Evolutionary conservation across 2,329 filamentous ascomycete genomes (phyloP), one percentile per base, ranked within the genome.

Genomic region (Arachnopeziza araneosa): DNA sequence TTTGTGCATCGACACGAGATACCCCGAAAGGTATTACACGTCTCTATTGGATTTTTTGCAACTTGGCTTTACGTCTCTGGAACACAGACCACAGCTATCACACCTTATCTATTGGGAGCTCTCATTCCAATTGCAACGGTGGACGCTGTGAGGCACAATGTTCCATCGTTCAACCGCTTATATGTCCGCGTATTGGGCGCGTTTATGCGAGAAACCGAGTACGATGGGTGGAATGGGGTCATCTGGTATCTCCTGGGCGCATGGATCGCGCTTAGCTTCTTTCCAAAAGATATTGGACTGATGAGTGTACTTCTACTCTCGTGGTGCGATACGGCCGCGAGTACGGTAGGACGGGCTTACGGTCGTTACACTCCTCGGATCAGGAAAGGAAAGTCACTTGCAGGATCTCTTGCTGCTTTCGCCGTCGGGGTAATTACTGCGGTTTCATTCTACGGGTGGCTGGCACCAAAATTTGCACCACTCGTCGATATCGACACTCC

Each of bases 1-100:
- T 92, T 99, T 71, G 90, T 96, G 64, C 95, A 99, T 81, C 92
- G 91, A 70, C 93, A 99, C 75, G 95, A 99, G 77, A 93, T 99
- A 57, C 95, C 95, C 10, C 88, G 95, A 69, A 99, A 99, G 75
- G 79, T 87, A 50, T 81, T 99, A 48, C 95, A 99, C 74, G 91
- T 98, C 60, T 97, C 93, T 54, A 99, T 99, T 72, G 95, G 95
- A 58, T 98, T 98, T 77, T 81, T 98, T 62, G 91, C 93, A 22
- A 83, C 96, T 52, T 90, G 88, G 78, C 83, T 98, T 48, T 99
- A 98, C 75, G 80, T 85, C 55, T 85, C 83, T 24, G 93, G 92
- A 59, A 83, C 88, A 5, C 92, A 96, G 73, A 85, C 90, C 0
- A 79, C 78, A 22, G 77, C 87, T 21, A 93, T 99, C 55, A 88